A percentile compares a stretch with the other conserved stretches of the same genome.
phyloP scores from a whole-genome alignment of 2,329 filamentous ascomycete genomes.

The Mariannaea elegans region DNA sequence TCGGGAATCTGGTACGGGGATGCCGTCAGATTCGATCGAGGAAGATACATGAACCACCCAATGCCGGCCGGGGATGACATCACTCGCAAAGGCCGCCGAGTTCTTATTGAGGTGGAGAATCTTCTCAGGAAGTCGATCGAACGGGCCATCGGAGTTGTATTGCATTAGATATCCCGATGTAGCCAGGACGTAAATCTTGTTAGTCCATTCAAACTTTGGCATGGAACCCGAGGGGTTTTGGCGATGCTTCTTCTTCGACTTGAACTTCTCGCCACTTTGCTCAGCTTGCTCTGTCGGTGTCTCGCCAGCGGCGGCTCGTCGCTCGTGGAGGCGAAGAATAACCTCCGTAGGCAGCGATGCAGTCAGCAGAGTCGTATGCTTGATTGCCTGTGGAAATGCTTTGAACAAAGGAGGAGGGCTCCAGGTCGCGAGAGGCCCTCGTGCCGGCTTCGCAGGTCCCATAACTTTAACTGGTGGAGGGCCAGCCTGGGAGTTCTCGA shows the following conservation, averaged over 20 bases:
- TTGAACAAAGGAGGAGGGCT: constrained; percentile 83
- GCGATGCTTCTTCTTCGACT: constrained; percentile 57
- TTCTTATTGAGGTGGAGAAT: constrained; percentile 75
- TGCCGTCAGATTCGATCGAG: constrained; percentile 66
- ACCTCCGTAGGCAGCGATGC: constrained; percentile 74
- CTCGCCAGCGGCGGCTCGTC: constrained; percentile 46
- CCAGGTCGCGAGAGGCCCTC: constrained; percentile 59
- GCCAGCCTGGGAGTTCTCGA: constrained; percentile 30
- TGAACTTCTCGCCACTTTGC: constrained; percentile 44
- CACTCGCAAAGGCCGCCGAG: constrained; percentile 82
- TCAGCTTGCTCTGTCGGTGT: constrained; percentile 27
- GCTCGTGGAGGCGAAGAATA: constrained; percentile 69
- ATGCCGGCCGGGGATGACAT: constrained; percentile 80
- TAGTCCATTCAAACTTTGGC: constrained; percentile 69
- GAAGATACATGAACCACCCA: constrained; percentile 83
- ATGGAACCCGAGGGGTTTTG: constrained; percentile 52
- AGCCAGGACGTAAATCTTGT: constrained; percentile 77
- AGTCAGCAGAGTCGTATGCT: constrained; percentile 75
- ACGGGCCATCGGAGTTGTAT: constrained; percentile 75
- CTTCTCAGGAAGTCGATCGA: constrained; percentile 78
- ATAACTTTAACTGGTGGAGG: constrained; percentile 24
- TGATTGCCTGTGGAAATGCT: constrained; percentile 84
- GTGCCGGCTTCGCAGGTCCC: constrained; percentile 31
- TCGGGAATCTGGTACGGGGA: constrained; percentile 58
- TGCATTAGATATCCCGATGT: constrained; percentile 78